Percentiles rank a stretch among this genome's conserved stretches.
Conservation (phyloP, 164 flowering plant species). For the Vitis vinifera region ASM3070453v1 NC_081814.1:26641001-26641500, state of each 20-base stretch:
- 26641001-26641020: not conserved
- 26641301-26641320: slow-evolving; percentile 24
- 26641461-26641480: slow-evolving; percentile 85
- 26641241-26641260: slow-evolving; percentile 22
- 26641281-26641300: slow-evolving; percentile 8
- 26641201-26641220: slow-evolving; percentile 12
- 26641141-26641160: slow-evolving; percentile 12
- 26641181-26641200: slow-evolving; percentile 30
- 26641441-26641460: slow-evolving; percentile 91
- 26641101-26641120: slow-evolving; percentile 11
- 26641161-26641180: slow-evolving; percentile 38
- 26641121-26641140: slow-evolving; percentile 9
- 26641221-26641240: slow-evolving; percentile 2
- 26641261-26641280: slow-evolving; percentile 47
- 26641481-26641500: slow-evolving; percentile 72
- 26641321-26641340: slow-evolving; percentile 49
- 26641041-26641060: no score
- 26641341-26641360: slow-evolving; percentile 46
- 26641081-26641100: slow-evolving; percentile 6
- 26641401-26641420: slow-evolving; percentile 57
- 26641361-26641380: slow-evolving; percentile 37
- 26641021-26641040: no score
- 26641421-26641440: slow-evolving; percentile 92
- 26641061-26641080: slow-evolving; percentile 11
- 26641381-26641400: slow-evolving; percentile 17